These are phyloP conservation scores for Euptelea pleiosperma DNA, from an alignment of 164 flowering plant genomes.

Conservation along the genomic window DNA sequence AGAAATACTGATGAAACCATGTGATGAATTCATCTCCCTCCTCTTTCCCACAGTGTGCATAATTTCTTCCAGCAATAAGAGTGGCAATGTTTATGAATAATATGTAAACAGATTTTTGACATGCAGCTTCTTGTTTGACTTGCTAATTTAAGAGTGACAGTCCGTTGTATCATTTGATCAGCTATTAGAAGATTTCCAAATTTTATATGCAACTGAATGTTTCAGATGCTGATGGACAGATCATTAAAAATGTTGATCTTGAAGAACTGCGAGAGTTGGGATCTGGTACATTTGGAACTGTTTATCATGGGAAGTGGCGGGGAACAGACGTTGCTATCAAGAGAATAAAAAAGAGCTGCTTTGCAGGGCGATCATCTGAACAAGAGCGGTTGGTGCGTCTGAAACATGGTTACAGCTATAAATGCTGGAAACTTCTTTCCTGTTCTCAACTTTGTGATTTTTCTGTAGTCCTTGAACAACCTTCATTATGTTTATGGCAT, in stretches of 20 bases:
- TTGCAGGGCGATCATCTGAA: slow-evolving; percentile 80
- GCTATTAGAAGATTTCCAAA: not conserved
- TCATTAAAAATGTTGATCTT: slow-evolving; percentile 84
- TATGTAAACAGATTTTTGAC: not conserved
- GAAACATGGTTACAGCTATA: not conserved
- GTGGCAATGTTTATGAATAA: too few species aligned
- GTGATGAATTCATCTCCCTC: too few species aligned
- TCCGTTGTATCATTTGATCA: not conserved
- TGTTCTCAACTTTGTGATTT: too few species aligned
- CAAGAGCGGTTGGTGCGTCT: slow-evolving; percentile 76
- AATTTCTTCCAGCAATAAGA: too few species aligned
- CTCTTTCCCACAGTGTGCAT: too few species aligned
- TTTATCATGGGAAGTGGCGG: slow-evolving; percentile 89
- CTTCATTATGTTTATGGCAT: too few species aligned
- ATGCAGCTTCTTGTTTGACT: not conserved
- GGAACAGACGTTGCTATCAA: slow-evolving; percentile 95
- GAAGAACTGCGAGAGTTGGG: slow-evolving; percentile 83
- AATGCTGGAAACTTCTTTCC: not conserved
- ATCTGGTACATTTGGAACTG: slow-evolving; percentile 93
- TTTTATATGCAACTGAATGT: slow-evolving; percentile 18
- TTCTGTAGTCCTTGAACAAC: too few species aligned
- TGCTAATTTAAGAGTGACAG: not conserved
- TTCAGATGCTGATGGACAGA: slow-evolving; percentile 45
- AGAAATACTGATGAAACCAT: too few species aligned
- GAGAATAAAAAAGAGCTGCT: slow-evolving; percentile 79